A percentile compares a stretch with the other conserved stretches of the same genome.
Evolutionary conservation across 2,329 filamentous ascomycete species (phyloP).

Genomic region (Aureobasidium mangrovei): DNA sequence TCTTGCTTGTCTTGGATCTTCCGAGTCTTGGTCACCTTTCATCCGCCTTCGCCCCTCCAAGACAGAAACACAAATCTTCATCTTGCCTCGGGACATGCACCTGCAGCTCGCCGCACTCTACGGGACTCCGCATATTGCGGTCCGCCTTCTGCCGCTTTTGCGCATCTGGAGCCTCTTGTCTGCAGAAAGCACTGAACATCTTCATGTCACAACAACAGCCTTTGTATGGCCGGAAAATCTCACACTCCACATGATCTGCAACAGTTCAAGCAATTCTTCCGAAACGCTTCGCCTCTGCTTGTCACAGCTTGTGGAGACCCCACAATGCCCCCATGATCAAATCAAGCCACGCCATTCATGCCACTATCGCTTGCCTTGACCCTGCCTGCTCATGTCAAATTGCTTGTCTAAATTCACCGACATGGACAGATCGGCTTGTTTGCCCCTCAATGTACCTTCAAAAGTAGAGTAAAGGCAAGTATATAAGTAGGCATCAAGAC

Average conservation of each 20-base stretch:
- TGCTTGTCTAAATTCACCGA: not conserved
- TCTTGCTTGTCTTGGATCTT: too few relatives aligned
- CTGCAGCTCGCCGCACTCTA: not conserved
- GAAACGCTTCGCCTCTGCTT: slow-evolving; percentile 7
- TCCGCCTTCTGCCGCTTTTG: slow-evolving; percentile 2
- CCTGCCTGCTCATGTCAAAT: not conserved
- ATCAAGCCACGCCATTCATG: slow-evolving; percentile 1
- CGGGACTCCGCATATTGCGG: not conserved
- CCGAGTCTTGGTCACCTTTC: too few relatives aligned
- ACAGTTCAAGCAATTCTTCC: slow-evolving; percentile 10
- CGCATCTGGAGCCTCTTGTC: slow-evolving; percentile 1
- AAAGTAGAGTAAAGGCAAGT: not conserved
- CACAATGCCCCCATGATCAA: not conserved
- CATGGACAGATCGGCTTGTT: not conserved
- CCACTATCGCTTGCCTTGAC: slow-evolving; percentile 3
- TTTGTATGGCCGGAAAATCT: slow-evolving; percentile 3
- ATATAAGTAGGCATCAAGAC: not conserved
- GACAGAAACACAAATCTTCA: too few relatives aligned
- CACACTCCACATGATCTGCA: not conserved
- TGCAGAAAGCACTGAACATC: not conserved
- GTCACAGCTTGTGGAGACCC: not conserved
- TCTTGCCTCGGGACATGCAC: not conserved
- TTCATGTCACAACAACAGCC: not conserved
- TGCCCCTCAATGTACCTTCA: not conserved
- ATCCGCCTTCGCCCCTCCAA: too few relatives aligned